Base-by-base conservation (phyloP, 2,329 filamentous ascomycete species). In the Microdochium trichocladiopsis region DNA sequence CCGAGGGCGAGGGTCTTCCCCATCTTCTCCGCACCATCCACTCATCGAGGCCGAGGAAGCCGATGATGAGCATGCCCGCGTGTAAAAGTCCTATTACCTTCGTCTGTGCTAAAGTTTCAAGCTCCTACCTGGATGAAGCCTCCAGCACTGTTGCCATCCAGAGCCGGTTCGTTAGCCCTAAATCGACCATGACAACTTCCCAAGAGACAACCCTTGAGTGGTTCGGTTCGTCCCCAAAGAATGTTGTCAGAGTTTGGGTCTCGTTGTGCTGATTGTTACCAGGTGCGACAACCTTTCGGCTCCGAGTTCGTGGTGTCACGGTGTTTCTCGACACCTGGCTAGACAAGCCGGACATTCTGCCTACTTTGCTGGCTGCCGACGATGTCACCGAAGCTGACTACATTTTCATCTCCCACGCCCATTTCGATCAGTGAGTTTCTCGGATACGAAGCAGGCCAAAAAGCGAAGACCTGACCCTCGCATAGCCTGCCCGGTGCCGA, bases 341-440 rank as follows among this genome's bases (percentile, higher is more conserved):
- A 2, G 55, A 59, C 25, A 51, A 53, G 50, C 54, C 50, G 12
- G 47, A 49, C 22, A 47, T 37, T 24, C 33, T 60, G 33, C 48
- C 49, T 1, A 45, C 25, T 4, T 55, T 52, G 45, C 53, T 61
- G 4, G 48, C 47, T 2, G 41, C 57, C 9, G 55, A 60, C 3
- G 56, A 62, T 24, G 58, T 63, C 1, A 25, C 25, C 4, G 56
- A 60, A 18, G 53, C 50, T 14, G 60, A 63, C 50, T 63, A 63
- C 25, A 63, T 62, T 16, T 55, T 63, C 48, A 62, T 63, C 23
- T 59, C 53, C 3, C 60, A 58, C 45, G 57, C 60, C 1, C 57
- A 62, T 49, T 62, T 62, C 48, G 60, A 62, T 22, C 58, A 62
- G 57, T 60, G 11, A 48, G 50, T 45, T 31, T 28, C 5, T 22